Evolutionary conservation across 139 green algal genomes (phyloP), one percentile per base, ranked within the genome.

Genomic region (Chlorella sp.): DNA sequence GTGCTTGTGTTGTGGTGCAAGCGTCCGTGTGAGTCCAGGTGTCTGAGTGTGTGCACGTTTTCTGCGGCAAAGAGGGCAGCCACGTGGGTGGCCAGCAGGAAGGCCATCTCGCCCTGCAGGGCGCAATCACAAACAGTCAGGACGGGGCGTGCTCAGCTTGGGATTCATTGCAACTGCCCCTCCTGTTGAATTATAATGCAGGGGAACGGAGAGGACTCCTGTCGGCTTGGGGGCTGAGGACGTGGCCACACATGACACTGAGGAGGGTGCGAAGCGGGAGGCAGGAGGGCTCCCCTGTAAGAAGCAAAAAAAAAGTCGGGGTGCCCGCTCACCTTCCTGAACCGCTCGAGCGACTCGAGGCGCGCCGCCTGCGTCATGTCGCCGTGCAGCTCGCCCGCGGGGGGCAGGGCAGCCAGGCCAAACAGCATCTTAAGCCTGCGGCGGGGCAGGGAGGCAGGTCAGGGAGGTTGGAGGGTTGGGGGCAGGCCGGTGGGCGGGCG

Each of bases 281-380:
- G 26, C 9, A 73, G 11, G n/a, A 81, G 39, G 2, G 30, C 2
- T 0, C 5, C 36, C 21, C n/a, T n/a, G n/a, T n/a, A n/a, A n/a
- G n/a, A n/a, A n/a, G n/a, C n/a, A n/a, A n/a, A n/a, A n/a, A n/a
- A n/a, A n/a, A n/a, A n/a, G n/a, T n/a, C n/a, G n/a, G 48, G 5
- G 48, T 28, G 36, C 34, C 39, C 1, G 26, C 48, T 3, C 68
- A 93, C 92, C 92, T 92, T 95, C 21, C 96, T 91, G 90, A 98
- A 98, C 18, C 66, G 48, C 93, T 99, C 97, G 66, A 99, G 92
- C 4, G 91, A 94, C 88, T 99, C 95, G 40, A 99, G 93, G 11
- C 98, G 93, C 40, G 96, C 95, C 0, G 97, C 95, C 91, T 98
- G 96, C 5, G 95, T 98, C 96, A 99, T 98, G 93, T 99, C 96